Conservation (phyloP, 257 asterid species). For the Solanum bulbocastanum region DNA sequence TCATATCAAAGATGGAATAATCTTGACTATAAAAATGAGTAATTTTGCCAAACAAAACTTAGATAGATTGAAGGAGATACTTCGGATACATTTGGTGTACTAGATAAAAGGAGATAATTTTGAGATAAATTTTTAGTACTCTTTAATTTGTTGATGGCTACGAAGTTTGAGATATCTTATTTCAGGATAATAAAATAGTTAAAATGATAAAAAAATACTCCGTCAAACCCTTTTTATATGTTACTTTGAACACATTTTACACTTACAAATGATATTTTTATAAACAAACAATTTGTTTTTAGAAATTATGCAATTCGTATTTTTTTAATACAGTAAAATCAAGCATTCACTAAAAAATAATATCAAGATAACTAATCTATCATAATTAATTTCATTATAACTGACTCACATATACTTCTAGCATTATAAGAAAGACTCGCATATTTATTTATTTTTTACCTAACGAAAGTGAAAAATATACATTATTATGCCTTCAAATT, state of each 20-base stretch:
- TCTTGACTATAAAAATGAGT: neutral
- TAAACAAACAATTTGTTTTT: accelerated
- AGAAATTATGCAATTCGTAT: no score
- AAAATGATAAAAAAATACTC: neutral
- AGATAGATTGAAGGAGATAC: neutral
- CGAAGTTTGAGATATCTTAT: no score
- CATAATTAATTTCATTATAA: neutral
- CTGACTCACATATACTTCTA: no score
- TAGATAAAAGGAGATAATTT: neutral
- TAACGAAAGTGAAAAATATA: no score
- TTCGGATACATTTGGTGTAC: neutral
- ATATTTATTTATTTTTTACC: no score
- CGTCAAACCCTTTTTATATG: accelerated
- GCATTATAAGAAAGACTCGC: neutral
- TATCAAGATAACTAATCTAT: no score
- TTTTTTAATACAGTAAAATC: no score
- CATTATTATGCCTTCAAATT: neutral
- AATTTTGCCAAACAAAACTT: neutral
- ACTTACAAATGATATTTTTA: accelerated
- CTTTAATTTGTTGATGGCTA: accelerated
- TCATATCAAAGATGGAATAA: neutral
- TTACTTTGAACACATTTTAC: no score
- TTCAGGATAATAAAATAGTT: neutral
- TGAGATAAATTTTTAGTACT: no score
- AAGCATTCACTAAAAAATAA: no score